Conservation (phyloP, 2,329 filamentous ascomycete genomes). For the Phyllosticta paracitricarpa region DNA sequence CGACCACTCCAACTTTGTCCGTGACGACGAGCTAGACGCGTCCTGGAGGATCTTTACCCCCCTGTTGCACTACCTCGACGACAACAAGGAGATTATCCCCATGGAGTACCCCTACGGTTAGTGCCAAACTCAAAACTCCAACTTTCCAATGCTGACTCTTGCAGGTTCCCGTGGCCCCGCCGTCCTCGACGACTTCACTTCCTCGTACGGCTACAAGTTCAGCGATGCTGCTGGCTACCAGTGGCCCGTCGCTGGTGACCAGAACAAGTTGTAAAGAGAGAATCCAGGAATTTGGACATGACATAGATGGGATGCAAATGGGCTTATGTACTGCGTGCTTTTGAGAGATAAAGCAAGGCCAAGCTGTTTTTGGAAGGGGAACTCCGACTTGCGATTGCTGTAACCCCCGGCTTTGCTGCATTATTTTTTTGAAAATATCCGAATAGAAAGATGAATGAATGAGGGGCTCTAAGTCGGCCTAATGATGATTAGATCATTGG, state of each 20-base stretch:
- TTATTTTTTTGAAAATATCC: neutral
- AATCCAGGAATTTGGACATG: neutral
- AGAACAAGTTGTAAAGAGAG: constrained; percentile 65
- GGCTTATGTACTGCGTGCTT: neutral
- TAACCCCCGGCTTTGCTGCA: neutral
- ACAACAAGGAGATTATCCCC: constrained; percentile 98
- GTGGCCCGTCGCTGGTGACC: constrained; percentile 72
- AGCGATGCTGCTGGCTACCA: constrained; percentile 84
- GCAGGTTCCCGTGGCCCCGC: constrained; percentile 90
- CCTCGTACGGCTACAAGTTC: constrained; percentile 98
- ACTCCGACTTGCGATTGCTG: neutral
- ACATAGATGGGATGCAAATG: neutral
- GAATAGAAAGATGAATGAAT: neutral
- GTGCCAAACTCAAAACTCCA: constrained; percentile 22
- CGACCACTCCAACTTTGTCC: constrained; percentile 90
- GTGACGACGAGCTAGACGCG: constrained; percentile 69
- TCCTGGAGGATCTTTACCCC: constrained; percentile 99
- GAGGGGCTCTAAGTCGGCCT: neutral
- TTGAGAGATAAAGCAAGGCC: neutral
- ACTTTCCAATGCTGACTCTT: constrained; percentile 13
- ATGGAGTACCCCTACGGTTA: constrained; percentile 99
- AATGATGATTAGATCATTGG: neutral
- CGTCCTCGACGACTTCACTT: constrained; percentile 94
- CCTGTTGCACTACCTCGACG: constrained; percentile 92
- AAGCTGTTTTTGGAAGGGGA: neutral